Evolutionary conservation across 2,329 filamentous ascomycete species (phyloP).

Genomic region (Chaetothyriales sp.): DNA sequence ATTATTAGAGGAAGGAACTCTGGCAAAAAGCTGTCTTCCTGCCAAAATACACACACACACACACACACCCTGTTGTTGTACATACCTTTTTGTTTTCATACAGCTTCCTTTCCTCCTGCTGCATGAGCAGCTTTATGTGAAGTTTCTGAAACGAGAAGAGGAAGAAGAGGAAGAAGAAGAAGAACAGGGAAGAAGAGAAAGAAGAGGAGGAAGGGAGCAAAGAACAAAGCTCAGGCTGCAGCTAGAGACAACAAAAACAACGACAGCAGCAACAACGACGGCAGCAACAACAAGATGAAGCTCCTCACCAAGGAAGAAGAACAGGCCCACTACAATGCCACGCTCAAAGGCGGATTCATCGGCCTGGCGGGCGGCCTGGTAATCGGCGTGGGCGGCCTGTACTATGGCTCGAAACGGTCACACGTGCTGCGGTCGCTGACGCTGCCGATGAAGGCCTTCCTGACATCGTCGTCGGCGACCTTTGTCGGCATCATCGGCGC

Average conservation of each 20-base stretch:
- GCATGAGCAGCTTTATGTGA: too few relatives aligned
- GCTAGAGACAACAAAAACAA: neutral
- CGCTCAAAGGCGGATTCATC: conserved; percentile 57
- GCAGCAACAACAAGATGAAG: conserved; percentile 51
- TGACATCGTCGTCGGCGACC: conserved; percentile 66
- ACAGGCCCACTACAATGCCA: conserved; percentile 64
- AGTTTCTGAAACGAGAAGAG: too few relatives aligned
- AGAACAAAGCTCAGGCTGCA: neutral
- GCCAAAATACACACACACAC: too few relatives aligned
- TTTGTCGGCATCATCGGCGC: conserved; percentile 80
- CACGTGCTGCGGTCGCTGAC: conserved; percentile 67
- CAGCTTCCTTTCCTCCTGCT: too few relatives aligned
- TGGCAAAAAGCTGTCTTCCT: too few relatives aligned
- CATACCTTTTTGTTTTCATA: too few relatives aligned
- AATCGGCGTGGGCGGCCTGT: conserved; percentile 52
- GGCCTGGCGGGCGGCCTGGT: conserved; percentile 56
- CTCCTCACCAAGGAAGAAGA: conserved; percentile 90
- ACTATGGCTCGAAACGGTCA: conserved; percentile 55
- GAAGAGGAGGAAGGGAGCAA: too few relatives aligned
- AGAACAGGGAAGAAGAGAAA: too few relatives aligned
- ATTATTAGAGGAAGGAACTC: too few relatives aligned
- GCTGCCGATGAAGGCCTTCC: conserved; percentile 78
- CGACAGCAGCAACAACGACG: neutral
- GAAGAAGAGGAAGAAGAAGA: too few relatives aligned
- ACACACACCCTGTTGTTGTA: too few relatives aligned